Percentiles rank a stretch among this genome's conserved stretches.
phyloP scores from a whole-genome alignment of 108 stramenopile genomes.

The Seminavis robusta region DNA sequence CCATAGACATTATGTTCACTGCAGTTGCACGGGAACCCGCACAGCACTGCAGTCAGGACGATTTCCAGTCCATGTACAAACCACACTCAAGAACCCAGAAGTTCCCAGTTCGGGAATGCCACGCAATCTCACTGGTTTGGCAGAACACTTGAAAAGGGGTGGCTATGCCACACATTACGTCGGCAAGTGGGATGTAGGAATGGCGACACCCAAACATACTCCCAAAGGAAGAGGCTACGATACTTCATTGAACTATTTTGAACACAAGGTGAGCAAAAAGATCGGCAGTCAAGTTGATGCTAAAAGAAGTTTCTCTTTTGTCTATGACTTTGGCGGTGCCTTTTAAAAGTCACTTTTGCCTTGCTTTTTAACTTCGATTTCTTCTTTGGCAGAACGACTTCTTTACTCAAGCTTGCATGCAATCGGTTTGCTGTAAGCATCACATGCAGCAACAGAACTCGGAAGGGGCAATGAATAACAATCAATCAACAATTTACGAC shows the following conservation, averaged over 20 bases:
- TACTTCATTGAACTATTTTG: constrained; percentile 26
- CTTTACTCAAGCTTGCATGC: constrained; percentile 23
- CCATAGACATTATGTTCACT: constrained; percentile 35
- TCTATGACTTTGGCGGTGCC: too few relatives aligned
- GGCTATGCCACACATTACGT: constrained; percentile 23
- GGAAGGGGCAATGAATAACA: neutral
- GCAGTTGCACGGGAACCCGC: constrained; percentile 29
- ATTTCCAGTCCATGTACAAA: constrained; percentile 24
- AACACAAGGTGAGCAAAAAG: too few relatives aligned
- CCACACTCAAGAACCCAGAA: constrained; percentile 12
- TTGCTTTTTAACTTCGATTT: too few relatives aligned
- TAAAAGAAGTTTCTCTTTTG: too few relatives aligned
- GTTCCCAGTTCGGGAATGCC: constrained; percentile 33
- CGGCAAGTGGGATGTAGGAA: constrained; percentile 53
- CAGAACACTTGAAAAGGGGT: constrained; percentile 5
- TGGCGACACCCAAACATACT: constrained; percentile 42
- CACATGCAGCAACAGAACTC: too few relatives aligned
- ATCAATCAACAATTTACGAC: constrained; percentile 9
- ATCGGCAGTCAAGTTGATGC: too few relatives aligned
- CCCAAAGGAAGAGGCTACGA: constrained; percentile 43
- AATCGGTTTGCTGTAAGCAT: constrained; percentile 3
- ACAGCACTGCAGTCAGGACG: constrained; percentile 30
- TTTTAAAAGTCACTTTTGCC: too few relatives aligned
- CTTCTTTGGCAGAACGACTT: too few relatives aligned
- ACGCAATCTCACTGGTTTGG: constrained; percentile 32